Conservation (phyloP, 2,329 filamentous ascomycete genomes). For the Pyrenochaeta sp. region DNA sequence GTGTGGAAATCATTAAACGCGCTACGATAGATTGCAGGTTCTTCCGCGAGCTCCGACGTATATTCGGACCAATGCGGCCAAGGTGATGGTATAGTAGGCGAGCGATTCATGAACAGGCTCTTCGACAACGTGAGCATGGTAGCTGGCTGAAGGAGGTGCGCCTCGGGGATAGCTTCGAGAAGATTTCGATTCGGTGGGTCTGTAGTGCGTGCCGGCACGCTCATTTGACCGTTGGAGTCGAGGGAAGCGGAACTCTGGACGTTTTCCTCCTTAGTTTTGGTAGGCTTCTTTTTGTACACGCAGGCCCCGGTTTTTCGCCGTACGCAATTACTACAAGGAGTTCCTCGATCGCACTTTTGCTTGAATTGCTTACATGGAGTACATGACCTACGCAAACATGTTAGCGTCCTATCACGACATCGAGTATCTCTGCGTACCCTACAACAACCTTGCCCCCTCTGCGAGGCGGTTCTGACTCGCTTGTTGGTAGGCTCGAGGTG, state of each 20-base stretch:
- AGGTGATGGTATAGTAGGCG: conserved; percentile 32
- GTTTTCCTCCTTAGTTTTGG: conserved; percentile 6
- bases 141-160: conserved; percentile 37
- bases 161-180: conserved; percentile 45
- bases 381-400: conserved; percentile 11
- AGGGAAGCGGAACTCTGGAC: not conserved
- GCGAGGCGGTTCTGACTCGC: conserved; percentile 13
- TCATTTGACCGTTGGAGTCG: conserved; percentile 5
- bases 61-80: conserved; percentile 46
- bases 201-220: not conserved
- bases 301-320: conserved; percentile 12
- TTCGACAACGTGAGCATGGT: conserved; percentile 43
- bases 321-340: conserved; percentile 19
- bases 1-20: conserved; percentile 79
- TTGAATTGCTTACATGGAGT: conserved; percentile 16
- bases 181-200: conserved; percentile 17
- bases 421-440: conserved; percentile 14
- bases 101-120: conserved; percentile 49
- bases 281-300: conserved; percentile 10
- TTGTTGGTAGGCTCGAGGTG: conserved; percentile 26
- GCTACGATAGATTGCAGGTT: conserved; percentile 76
- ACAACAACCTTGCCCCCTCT: conserved; percentile 10
- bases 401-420: not conserved
- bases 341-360: conserved; percentile 18
- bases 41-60: conserved; percentile 35